Base-by-base conservation (phyloP, 2,329 filamentous ascomycete species). In the Sarocladium strictum region DNA sequence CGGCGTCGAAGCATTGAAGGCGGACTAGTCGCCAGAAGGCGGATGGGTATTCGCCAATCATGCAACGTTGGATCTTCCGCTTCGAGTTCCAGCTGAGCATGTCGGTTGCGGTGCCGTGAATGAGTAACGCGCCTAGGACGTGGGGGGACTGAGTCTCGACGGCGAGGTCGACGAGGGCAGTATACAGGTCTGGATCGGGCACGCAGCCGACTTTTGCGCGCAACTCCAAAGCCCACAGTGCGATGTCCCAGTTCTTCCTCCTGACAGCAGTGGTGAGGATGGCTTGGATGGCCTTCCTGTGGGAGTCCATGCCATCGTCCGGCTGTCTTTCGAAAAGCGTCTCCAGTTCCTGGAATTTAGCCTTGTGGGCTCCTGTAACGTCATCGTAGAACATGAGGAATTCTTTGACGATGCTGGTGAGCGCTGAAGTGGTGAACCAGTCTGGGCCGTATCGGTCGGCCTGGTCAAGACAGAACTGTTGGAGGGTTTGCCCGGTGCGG, bases 361-460 rank as follows among this genome's bases (percentile, higher is more conserved):
- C 53, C 50, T 63, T 49, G 10, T 62, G 51, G 23, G 53, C 56
- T 5, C 61, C 43, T 11, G 17, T 11, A 7, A n/a, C 9, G 9
- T n/a, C 21, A n/a, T 47, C 62, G 41, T 72, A 64, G 60, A 76
- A 69, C 27, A 68, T 65, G 49, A 73, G 69, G 23, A 76, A 67
- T 43, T 76, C 72, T 2, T 69, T 63, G n/a, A 78, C 57, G 23
- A 76, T 69, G 32, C 60, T 61, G 59, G 73, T 70, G 38, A 70
- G 60, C 1, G 72, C 65, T 4, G 60, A 58, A 21, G 58, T 60
- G 4, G 68, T 70, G 33, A 75, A 63, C 78, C 78, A 81, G n/a
- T 64, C 65, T 1, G 64, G 58, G 3, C 77, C 76, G 62, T 79
- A 80, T 2, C 73, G 68, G 9, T 64, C 63, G 4, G 67, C 60